Evolutionary conservation across 2,329 filamentous ascomycete species (phyloP).

Genomic region (Neopestalotiopsis sp.): DNA sequence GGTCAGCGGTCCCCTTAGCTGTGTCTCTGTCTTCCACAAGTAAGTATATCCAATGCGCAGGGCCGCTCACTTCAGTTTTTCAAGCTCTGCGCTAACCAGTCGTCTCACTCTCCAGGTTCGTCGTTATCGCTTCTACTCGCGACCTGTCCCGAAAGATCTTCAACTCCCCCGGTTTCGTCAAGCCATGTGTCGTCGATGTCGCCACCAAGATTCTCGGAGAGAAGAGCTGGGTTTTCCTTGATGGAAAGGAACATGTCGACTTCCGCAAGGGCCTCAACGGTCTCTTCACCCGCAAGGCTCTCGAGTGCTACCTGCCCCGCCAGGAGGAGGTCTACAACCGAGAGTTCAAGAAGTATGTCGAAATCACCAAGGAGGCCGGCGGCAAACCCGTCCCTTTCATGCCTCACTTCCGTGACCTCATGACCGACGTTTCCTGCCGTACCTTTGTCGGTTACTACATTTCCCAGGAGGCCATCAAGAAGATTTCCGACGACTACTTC

Average conservation of each 20-base stretch:
- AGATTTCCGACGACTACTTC: slow-evolving; percentile 96
- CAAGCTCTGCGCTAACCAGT: slow-evolving; percentile 5
- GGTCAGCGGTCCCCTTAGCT: slow-evolving; percentile 88
- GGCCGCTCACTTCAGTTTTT: neutral
- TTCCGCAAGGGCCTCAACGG: slow-evolving; percentile 96
- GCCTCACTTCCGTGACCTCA: slow-evolving; percentile 89
- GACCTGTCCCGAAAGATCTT: slow-evolving; percentile 97
- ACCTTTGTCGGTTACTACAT: slow-evolving; percentile 99
- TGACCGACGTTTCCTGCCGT: slow-evolving; percentile 92
- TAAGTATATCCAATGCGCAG: slow-evolving; percentile 48
- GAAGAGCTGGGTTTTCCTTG: slow-evolving; percentile 96
- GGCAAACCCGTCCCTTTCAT: slow-evolving; percentile 86
- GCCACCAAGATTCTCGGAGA: slow-evolving; percentile 91
- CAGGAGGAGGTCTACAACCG: slow-evolving; percentile 90
- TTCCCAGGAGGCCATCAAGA: slow-evolving; percentile 86
- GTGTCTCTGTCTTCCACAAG: slow-evolving; percentile 99
- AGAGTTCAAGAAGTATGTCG: slow-evolving; percentile 81
- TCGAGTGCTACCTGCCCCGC: slow-evolving; percentile 86
- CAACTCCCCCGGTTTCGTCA: slow-evolving; percentile 90
- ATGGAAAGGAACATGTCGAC: slow-evolving; percentile 93
- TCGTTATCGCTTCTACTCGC: slow-evolving; percentile 92
- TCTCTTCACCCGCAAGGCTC: slow-evolving; percentile 88
- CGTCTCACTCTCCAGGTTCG: slow-evolving; percentile 70
- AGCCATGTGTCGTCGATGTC: slow-evolving; percentile 94
- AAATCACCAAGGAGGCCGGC: slow-evolving; percentile 73